Percentiles rank a stretch among this genome's conserved stretches.
Evolutionary conservation across 371 early-diverging fungal genomes (phyloP).

Genomic region (Mortierella sp.): DNA sequence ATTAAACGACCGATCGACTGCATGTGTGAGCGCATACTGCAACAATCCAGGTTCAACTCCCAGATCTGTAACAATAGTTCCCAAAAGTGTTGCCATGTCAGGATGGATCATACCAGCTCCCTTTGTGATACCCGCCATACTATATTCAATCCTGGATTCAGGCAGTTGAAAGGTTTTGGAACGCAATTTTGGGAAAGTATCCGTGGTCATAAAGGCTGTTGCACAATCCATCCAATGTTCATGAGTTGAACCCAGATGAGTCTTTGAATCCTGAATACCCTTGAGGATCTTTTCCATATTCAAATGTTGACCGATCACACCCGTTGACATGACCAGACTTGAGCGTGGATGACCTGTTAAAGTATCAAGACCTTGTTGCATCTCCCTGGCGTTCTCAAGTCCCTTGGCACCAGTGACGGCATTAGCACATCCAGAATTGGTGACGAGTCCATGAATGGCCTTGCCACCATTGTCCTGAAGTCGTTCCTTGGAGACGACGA

Average conservation of each 20-base stretch:
- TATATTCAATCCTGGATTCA: slow-evolving; percentile 60
- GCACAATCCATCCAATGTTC: slow-evolving; percentile 85
- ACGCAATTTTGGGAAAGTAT: slow-evolving; percentile 93
- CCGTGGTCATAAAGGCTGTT: slow-evolving; percentile 95
- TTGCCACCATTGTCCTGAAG: slow-evolving; percentile 62
- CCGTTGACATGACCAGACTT: slow-evolving; percentile 94
- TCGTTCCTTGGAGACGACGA: slow-evolving; percentile 76
- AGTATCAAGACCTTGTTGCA: slow-evolving; percentile 70
- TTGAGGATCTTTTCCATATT: slow-evolving; percentile 84
- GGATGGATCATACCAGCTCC: slow-evolving; percentile 98
- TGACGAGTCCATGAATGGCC: slow-evolving; percentile 75
- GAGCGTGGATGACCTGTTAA: slow-evolving; percentile 56
- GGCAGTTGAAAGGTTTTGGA: slow-evolving; percentile 70
- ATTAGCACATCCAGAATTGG: slow-evolving; percentile 96
- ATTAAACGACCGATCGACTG: slow-evolving; percentile 93
- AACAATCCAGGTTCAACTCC: slow-evolving; percentile 71
- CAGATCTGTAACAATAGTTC: slow-evolving; percentile 89
- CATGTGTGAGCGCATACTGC: slow-evolving; percentile 79
- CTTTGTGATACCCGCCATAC: slow-evolving; percentile 94
- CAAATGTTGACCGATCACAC: slow-evolving; percentile 95
- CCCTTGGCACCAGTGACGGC: slow-evolving; percentile 94
- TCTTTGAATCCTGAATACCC: slow-evolving; percentile 71
- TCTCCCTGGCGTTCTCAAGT: slow-evolving; percentile 78
- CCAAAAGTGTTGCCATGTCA: slow-evolving; percentile 93
- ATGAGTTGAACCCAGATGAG: slow-evolving; percentile 66